A percentile compares a stretch with the other conserved stretches of the same genome.
phyloP scores from a whole-genome alignment of 1,284 basidiomycete species.

The Xanthoconium separans region DNA sequence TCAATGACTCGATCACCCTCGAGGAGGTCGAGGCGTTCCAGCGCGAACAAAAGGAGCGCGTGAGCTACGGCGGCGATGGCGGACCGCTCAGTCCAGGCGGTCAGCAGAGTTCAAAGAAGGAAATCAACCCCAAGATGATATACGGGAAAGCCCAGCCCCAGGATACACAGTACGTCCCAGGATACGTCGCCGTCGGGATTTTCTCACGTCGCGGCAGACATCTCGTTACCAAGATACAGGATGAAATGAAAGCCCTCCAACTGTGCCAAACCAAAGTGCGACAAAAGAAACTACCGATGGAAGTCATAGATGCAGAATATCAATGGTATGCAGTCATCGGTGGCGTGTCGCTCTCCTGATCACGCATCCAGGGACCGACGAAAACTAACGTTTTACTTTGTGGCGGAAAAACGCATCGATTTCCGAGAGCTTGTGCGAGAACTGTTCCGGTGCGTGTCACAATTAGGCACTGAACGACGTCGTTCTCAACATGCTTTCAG shows the following conservation, averaged over 20 bases:
- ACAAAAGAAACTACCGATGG: conserved; percentile 95
- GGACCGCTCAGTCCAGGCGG: conserved; percentile 55
- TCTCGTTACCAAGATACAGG: conserved; percentile 78
- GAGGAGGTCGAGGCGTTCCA: conserved; percentile 91
- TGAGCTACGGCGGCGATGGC: conserved; percentile 41
- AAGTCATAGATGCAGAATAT: conserved; percentile 97
- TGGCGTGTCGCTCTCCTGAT: not conserved
- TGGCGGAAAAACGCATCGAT: conserved; percentile 94
- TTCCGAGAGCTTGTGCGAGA: conserved; percentile 95
- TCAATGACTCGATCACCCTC: conserved; percentile 88
- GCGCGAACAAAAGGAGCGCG: conserved; percentile 43
- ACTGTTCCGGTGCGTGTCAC: conserved; percentile 69
- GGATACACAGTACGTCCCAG: conserved; percentile 77
- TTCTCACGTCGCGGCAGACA: conserved; percentile 44
- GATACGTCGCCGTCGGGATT: not conserved
- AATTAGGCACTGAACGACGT: not conserved
- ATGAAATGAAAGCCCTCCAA: conserved; percentile 90
- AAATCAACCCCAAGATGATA: conserved; percentile 96
- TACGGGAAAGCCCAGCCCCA: conserved; percentile 87
- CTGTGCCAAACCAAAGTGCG: conserved; percentile 89
- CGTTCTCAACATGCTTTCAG: conserved; percentile 33
- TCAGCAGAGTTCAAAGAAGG: conserved; percentile 58
- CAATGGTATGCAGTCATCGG: conserved; percentile 76
- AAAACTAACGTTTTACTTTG: conserved; percentile 97
- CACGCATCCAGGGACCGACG: conserved; percentile 76